These are phyloP conservation scores for Gymnopus androsaceus DNA, from an alignment of 1,284 basidiomycete genomes.

Conservation along the genomic window DNA sequence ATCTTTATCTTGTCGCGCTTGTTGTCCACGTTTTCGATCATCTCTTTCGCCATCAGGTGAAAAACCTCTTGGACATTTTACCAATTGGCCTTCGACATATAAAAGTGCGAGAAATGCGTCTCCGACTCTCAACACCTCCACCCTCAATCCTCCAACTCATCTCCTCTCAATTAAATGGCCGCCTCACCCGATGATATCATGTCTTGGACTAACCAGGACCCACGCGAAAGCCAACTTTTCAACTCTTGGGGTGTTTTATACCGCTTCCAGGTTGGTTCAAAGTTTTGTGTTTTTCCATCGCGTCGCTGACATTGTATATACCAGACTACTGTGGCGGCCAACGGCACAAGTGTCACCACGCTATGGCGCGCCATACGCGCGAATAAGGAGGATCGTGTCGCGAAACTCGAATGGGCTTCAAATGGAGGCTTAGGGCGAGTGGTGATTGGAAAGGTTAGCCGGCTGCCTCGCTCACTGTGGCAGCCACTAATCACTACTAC, in stretches of 20 bases:
- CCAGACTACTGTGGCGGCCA: slow-evolving; percentile 64
- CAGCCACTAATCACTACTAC: slow-evolving; percentile 23
- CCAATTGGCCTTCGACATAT: slow-evolving; percentile 43
- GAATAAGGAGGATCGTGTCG: slow-evolving; percentile 81
- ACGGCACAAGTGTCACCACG: slow-evolving; percentile 70
- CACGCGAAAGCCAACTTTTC: slow-evolving; percentile 78
- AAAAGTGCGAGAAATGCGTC: slow-evolving; percentile 38
- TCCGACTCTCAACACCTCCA: slow-evolving; percentile 22
- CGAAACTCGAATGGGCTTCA: slow-evolving; percentile 80
- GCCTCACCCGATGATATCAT: slow-evolving; percentile 66
- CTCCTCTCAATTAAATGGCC: slow-evolving; percentile 40
- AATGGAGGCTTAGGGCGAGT: slow-evolving; percentile 79
- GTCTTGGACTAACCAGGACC: slow-evolving; percentile 84
- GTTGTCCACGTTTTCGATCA: slow-evolving; percentile 74
- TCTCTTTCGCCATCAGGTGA: slow-evolving; percentile 53
- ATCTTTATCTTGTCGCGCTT: slow-evolving; percentile 66
- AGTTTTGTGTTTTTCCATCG: slow-evolving; percentile 15
- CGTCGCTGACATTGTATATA: slow-evolving; percentile 22
- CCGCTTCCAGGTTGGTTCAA: slow-evolving; percentile 66
- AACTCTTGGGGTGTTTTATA: slow-evolving; percentile 79
- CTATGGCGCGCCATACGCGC: slow-evolving; percentile 74
- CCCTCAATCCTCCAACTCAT: slow-evolving; percentile 29
- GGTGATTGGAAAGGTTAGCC: slow-evolving; percentile 73
- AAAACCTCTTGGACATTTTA: slow-evolving; percentile 39
- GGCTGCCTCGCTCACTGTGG: slow-evolving; percentile 12